These are phyloP conservation scores for Phylloporus sp. DNA, from an alignment of 768 basidiomycete species.

Conservation along the genomic window DNA sequence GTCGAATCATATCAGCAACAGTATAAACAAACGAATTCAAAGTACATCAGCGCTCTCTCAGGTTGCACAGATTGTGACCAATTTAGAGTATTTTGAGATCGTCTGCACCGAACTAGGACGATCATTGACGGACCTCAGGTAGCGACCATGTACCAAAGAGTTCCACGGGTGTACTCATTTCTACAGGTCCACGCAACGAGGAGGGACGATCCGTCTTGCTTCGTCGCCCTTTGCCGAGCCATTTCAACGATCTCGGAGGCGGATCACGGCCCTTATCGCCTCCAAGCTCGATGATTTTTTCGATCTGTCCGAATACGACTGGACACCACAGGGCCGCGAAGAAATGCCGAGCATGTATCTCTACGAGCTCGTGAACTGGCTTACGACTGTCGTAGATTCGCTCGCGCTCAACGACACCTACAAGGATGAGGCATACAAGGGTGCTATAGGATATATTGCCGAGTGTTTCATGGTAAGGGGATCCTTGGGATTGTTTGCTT, in stretches of 20 bases:
- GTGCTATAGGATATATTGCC: slow-evolving; percentile 84
- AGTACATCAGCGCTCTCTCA: slow-evolving; percentile 81
- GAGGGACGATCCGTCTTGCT: slow-evolving; percentile 74
- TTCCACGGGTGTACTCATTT: slow-evolving; percentile 5
- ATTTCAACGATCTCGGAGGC: slow-evolving; percentile 62
- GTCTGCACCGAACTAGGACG: slow-evolving; percentile 83
- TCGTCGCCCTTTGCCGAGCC: slow-evolving; percentile 64
- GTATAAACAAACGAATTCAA: slow-evolving; percentile 69
- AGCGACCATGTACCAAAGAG: background rate
- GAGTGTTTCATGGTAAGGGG: slow-evolving; percentile 78
- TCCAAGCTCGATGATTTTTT: slow-evolving; percentile 96
- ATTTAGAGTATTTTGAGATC: slow-evolving; percentile 86
- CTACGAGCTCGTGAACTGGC: slow-evolving; percentile 93
- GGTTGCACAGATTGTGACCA: slow-evolving; percentile 88
- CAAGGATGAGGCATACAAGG: slow-evolving; percentile 87
- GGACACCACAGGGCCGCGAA: slow-evolving; percentile 73
- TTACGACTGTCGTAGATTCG: slow-evolving; percentile 93
- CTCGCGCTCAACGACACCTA: slow-evolving; percentile 77
- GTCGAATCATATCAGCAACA: slow-evolving; percentile 68
- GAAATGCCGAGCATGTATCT: slow-evolving; percentile 89
- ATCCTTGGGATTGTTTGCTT: background rate
- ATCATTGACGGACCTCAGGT: slow-evolving; percentile 81
- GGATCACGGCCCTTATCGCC: slow-evolving; percentile 78
- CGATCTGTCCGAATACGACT: slow-evolving; percentile 92
- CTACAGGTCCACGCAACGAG: slow-evolving; percentile 75